A percentile compares a stretch with the other conserved stretches of the same genome.
phyloP scores from a whole-genome alignment of 495 filamentous ascomycete species.

The Xeromyces bisporus region DNA sequence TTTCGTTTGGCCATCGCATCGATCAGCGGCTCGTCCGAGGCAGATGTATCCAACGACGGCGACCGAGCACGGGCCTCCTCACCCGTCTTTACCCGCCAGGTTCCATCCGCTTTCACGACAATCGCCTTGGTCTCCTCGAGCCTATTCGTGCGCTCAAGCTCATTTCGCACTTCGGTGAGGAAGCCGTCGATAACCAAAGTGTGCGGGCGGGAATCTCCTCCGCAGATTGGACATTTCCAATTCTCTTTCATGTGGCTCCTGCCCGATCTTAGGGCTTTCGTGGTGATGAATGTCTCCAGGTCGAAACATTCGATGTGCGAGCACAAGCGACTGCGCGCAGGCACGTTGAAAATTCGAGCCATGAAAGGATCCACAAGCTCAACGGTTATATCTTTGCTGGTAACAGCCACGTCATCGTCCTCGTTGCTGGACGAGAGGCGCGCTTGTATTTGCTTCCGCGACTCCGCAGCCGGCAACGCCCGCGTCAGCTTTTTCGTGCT shows the following conservation, averaged over 20 bases:
- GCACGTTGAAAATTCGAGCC: conserved; percentile 46
- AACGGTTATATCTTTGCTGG: conserved; percentile 46
- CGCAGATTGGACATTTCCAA: conserved; percentile 74
- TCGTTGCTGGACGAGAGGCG: conserved; percentile 20
- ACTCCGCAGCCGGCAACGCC: conserved; percentile 12
- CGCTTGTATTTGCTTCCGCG: conserved; percentile 18
- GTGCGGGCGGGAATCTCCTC: conserved; percentile 52
- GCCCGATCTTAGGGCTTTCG: conserved; percentile 32
- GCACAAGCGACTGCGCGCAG: conserved; percentile 46
- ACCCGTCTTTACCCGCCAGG: conserved; percentile 32
- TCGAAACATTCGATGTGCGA: conserved; percentile 78
- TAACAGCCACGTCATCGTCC: conserved; percentile 42
- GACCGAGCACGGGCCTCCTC: conserved; percentile 13
- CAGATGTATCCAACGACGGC: too few relatives aligned
- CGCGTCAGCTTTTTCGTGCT: conserved; percentile 27
- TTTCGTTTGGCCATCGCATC: not conserved
- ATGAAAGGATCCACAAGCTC: conserved; percentile 64
- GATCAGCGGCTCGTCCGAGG: too few relatives aligned
- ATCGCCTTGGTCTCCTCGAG: conserved; percentile 37
- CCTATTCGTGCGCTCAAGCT: conserved; percentile 24
- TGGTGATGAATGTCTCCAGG: conserved; percentile 59
- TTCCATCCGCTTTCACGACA: conserved; percentile 37
- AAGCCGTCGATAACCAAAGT: conserved; percentile 54
- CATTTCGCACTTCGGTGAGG: conserved; percentile 37
- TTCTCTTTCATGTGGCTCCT: conserved; percentile 47